Percentiles rank a stretch among this genome's conserved stretches.
These are phyloP conservation scores for Batrachochytrium dendrobatidis DNA, from an alignment of 371 early-diverging fungal species.

Conservation along the genomic window DNA sequence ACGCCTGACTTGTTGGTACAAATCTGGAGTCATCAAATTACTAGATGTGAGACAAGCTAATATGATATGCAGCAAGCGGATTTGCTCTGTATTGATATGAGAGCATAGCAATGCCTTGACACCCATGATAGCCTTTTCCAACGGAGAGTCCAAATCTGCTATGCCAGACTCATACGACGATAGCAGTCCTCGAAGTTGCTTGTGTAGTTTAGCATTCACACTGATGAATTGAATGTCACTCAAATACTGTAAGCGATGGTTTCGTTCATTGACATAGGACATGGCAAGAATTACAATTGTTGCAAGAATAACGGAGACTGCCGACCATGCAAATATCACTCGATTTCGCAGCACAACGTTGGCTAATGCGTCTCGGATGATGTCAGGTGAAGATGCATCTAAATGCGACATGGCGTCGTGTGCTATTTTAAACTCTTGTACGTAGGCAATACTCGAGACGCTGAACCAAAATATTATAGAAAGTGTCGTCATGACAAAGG, in stretches of 20 bases:
- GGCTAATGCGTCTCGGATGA: neutral
- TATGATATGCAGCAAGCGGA: conserved; percentile 31
- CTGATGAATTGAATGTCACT: conserved; percentile 29
- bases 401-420: too few species aligned
- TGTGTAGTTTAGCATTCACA: conserved; percentile 30
- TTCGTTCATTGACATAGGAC: conserved; percentile 33
- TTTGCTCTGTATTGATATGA: conserved; percentile 27
- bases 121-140: conserved; percentile 40
- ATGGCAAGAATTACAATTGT: conserved; percentile 26
- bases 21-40: conserved; percentile 42
- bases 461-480: conserved; percentile 28
- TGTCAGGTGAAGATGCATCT: neutral
- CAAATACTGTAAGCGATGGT: conserved; percentile 35
- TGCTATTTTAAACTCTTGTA: too few species aligned
- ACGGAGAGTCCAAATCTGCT: conserved; percentile 47
- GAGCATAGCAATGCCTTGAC: conserved; percentile 31
- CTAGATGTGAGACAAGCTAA: conserved; percentile 30
- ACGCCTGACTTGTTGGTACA: conserved; percentile 38
- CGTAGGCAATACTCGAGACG: conserved; percentile 11
- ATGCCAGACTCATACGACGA: conserved; percentile 20
- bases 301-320: conserved; percentile 26
- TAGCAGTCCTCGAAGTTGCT: conserved; percentile 34
- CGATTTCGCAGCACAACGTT: conserved; percentile 2
- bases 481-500: conserved; percentile 21
- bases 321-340: conserved; percentile 17